Evolutionary conservation across 768 basidiomycete genomes (phyloP).

Genomic region (Calocybe indica): DNA sequence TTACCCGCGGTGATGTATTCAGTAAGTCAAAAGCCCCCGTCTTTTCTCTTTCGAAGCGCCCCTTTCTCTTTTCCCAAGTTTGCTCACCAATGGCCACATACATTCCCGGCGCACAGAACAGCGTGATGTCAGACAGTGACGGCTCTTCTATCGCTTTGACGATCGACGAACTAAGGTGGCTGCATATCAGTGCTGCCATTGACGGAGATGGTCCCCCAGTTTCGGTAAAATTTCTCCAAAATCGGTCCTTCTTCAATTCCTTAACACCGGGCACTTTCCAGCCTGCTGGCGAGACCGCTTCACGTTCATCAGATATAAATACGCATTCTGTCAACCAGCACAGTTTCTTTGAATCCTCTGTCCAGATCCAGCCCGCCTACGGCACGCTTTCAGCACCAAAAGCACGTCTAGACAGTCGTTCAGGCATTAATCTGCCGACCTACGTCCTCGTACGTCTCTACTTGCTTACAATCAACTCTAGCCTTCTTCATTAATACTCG

Average conservation of each 20-base stretch:
- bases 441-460: not conserved
- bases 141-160: conserved; percentile 26
- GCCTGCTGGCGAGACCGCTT: too few relatives aligned
- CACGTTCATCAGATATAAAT: too few relatives aligned
- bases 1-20: too few relatives aligned
- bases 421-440: too few relatives aligned
- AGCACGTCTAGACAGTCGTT: too few relatives aligned
- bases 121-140: conserved; percentile 20
- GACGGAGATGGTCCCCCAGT: conserved; percentile 6
- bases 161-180: conserved; percentile 45
- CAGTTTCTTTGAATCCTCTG: too few relatives aligned
- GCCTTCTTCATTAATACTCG: conserved; percentile 1
- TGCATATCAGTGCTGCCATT: conserved; percentile 29
- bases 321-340: too few relatives aligned
- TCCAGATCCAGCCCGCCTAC: too few relatives aligned
- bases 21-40: too few relatives aligned
- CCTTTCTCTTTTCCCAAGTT: conserved; percentile 4
- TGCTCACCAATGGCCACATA: conserved; percentile 10
- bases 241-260: not conserved
- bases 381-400: too few relatives aligned
- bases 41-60: not conserved
- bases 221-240: not conserved
- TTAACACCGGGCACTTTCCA: too few relatives aligned
- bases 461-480: conserved; percentile 3
- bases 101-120: conserved; percentile 6